Evolutionary conservation across 2,329 filamentous ascomycete species (phyloP).

Genomic region (Aureobasidium sp.): DNA sequence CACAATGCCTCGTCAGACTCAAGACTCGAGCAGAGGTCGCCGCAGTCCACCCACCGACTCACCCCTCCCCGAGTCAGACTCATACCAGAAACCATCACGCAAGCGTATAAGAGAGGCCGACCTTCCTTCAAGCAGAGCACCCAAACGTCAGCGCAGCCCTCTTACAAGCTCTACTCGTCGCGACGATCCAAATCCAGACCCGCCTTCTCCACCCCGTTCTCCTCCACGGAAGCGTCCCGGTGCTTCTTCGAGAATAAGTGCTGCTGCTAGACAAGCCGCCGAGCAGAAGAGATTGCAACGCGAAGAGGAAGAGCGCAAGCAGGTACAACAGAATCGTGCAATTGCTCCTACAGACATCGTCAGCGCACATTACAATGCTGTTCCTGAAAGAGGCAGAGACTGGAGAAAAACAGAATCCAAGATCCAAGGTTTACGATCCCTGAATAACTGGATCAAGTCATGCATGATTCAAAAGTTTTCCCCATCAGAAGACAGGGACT

Average conservation of each 20-base stretch:
- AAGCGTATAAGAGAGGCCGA: slow-evolving; percentile 18
- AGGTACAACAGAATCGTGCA: slow-evolving; percentile 43
- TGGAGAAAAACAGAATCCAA: slow-evolving; percentile 92
- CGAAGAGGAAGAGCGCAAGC: slow-evolving; percentile 40
- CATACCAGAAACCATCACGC: slow-evolving; percentile 11
- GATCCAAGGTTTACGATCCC: slow-evolving; percentile 87
- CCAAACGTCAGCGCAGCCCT: slow-evolving; percentile 18
- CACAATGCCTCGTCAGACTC: slow-evolving; percentile 16
- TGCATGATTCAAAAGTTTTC: slow-evolving; percentile 96
- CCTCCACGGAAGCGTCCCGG: slow-evolving; percentile 30
- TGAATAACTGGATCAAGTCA: slow-evolving; percentile 99
- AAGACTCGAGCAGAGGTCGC: slow-evolving; percentile 16
- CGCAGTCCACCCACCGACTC: slow-evolving; percentile 13
- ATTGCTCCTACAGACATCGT: slow-evolving; percentile 77
- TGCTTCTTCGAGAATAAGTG: slow-evolving; percentile 52
- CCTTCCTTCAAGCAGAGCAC: slow-evolving; percentile 12
- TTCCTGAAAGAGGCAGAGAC: slow-evolving; percentile 85
- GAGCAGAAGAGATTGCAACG: slow-evolving; percentile 44
- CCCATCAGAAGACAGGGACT: slow-evolving; percentile 35
- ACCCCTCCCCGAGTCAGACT: background rate
- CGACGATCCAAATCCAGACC: slow-evolving; percentile 20
- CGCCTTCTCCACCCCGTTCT: slow-evolving; percentile 26
- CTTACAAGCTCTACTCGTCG: slow-evolving; percentile 16
- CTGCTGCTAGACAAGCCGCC: slow-evolving; percentile 60
- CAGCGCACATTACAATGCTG: slow-evolving; percentile 89